These are phyloP conservation scores for Lagenidium sp. DNA, from an alignment of 352 stramenopile genomes.

Conservation along the genomic window DNA sequence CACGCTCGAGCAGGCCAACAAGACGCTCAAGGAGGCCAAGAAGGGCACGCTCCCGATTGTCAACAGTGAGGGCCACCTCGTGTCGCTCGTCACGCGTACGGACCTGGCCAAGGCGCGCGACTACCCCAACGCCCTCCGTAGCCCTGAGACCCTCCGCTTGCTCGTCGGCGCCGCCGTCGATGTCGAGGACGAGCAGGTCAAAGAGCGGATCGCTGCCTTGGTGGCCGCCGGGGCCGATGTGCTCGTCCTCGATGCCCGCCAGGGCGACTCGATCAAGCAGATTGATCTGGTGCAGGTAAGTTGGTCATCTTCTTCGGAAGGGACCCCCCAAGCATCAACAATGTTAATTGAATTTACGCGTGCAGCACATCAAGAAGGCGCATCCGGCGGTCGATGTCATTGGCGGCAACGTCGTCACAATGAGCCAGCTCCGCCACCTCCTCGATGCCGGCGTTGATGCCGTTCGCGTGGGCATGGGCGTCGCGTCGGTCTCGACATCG, in stretches of 20 bases:
- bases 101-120: conserved; percentile 96
- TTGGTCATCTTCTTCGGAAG: no score
- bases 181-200: conserved; percentile 90
- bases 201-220: conserved; percentile 74
- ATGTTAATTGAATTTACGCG: no score
- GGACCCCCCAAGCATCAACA: no score
- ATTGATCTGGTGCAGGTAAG: conserved; percentile 51
- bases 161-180: conserved; percentile 95
- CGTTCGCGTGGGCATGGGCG: conserved; percentile 98
- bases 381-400: conserved; percentile 93
- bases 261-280: conserved; percentile 92
- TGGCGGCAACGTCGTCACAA: conserved; percentile 97
- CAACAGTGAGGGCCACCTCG: conserved; percentile 91
- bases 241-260: conserved; percentile 97
- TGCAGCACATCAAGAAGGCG: conserved; percentile 87
- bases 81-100: conserved; percentile 95
- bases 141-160: conserved; percentile 91
- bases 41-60: conserved; percentile 99
- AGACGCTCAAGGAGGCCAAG: conserved; percentile 95
- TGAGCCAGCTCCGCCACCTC: conserved; percentile 92
- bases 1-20: conserved; percentile 93
- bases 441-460: conserved; percentile 97
- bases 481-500: conserved; percentile 98
- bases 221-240: conserved; percentile 95
- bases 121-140: conserved; percentile 92